Base-by-base conservation (phyloP, 352 stramenopile species). In the Pythium insidiosum region DNA sequence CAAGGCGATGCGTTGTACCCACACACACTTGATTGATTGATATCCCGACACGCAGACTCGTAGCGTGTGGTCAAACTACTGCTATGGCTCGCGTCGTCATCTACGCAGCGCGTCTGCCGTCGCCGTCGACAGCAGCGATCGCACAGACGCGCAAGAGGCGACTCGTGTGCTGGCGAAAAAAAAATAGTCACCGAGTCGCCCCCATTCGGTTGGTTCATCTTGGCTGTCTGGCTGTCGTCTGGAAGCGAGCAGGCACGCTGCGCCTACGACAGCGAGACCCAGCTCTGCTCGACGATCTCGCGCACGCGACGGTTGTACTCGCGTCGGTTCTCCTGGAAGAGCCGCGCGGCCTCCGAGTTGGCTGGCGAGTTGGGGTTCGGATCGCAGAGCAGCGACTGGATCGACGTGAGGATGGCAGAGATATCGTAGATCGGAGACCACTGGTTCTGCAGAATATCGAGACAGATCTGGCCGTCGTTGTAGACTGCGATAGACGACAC, bases 351-450 rank as follows among this genome's bases (percentile, higher is more conserved):
- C 68, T 99, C 96, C 22, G 90, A 98, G 75, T 99, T 99, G 15
- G 97, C 97, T 7, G 97, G 97, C 52, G 93, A 99, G 22, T 97
- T 96, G 37, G 97, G 96, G 68, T 99, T 99, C 5, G 96, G 97
- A 72, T 99, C 96, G 58, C 94, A 99, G 45, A 99, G 73, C 36
- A 99, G 68, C 59, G 93, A 99, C 80, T 99, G 97, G 62, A 99
- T 99, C 53, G 89, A 98, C 30, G 96, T 99, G 43, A 99, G 75
- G 66, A 99, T 99, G 21, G 96, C 96, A 22, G 91, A 98, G 63
- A 99, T 99, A 61, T 99, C 96, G 68, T 99, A 99, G 67, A 99
- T 99, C 13, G 96, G 97, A 66, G 88, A 98, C 97, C 97, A 99
- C 67, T 99, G 96, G 73, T 99, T 99, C 68, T 99, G 96, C 56